Base-by-base conservation (phyloP, 2,329 filamentous ascomycete genomes). In the Aureobasidium sp. region DNA sequence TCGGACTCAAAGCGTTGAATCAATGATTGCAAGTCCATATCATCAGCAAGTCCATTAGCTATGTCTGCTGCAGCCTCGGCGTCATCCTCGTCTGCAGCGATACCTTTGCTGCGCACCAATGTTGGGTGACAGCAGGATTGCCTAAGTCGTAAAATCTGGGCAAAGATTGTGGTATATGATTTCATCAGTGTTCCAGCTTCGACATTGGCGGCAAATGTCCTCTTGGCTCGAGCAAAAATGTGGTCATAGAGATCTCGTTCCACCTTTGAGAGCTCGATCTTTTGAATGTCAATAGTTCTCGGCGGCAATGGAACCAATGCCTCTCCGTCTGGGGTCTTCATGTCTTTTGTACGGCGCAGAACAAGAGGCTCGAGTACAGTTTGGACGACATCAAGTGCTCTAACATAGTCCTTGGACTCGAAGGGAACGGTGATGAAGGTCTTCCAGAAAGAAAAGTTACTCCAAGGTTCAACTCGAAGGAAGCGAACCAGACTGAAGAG, bases 361-460 rank as follows among this genome's bases (percentile, higher is more conserved):
- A 99, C 94, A n/a, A 99, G 78, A 8, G 94, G 94, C 71, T 99
- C 94, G 5, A 99, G 77, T 0, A 99, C 93, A 0, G 93, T 99
- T 72, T 99, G 94, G 1, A 99, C 94, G 1, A 99, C 94, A 71
- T 97, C 94, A 8, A 99, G 80, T 0, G 94, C 94, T 5, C 92
- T 87, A 67, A 97, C 85, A 71, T 96, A 97, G 65, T 99, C 89
- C 67, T 94, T 94, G 0, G 91, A 93, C 73, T 99, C 94, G 66
- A 99, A 99, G 0, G 94, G 94, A 1, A 96, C 87, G 0, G 94
- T 99, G 70, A 99, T 97, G 72, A 99, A 99, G 0, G 94, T 97
- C 72, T 92, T 92, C 94, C 94, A 99, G 76, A 96, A 99, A 0
- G 92, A 96, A 73, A 99, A 99, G 73, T 97, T 97, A 70, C 89